These are phyloP conservation scores for Hericium alpestre DNA, from an alignment of 768 basidiomycete species.

Conservation along the genomic window DNA sequence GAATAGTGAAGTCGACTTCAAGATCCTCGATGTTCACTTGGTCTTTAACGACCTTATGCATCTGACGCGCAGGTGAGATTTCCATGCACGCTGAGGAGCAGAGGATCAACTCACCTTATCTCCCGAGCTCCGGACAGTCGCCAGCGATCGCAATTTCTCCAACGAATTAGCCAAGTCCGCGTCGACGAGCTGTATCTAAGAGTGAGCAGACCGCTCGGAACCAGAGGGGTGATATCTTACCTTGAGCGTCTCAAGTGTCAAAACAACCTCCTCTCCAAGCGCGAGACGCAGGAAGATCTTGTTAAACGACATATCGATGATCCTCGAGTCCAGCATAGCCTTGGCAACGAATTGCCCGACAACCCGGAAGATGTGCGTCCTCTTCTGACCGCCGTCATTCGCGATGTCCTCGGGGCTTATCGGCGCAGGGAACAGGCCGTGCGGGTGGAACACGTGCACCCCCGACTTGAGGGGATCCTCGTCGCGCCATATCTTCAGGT, in stretches of 20 bases:
- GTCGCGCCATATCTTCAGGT: conserved; percentile 88
- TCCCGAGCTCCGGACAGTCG: conserved; percentile 25
- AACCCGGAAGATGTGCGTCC: conserved; percentile 76
- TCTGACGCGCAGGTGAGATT: background rate
- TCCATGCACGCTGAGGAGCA: too few relatives aligned
- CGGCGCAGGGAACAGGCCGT: conserved; percentile 84
- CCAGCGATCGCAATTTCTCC: conserved; percentile 64
- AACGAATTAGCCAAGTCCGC: conserved; percentile 78
- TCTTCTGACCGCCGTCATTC: conserved; percentile 70
- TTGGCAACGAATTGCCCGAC: conserved; percentile 96
- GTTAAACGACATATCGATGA: conserved; percentile 92
- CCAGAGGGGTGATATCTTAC: conserved; percentile 27
- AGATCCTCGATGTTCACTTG: conserved; percentile 74
- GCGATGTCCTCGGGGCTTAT: conserved; percentile 56
- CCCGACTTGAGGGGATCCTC: conserved; percentile 53
- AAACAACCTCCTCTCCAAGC: conserved; percentile 76
- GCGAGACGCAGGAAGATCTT: conserved; percentile 89
- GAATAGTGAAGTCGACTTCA: conserved; percentile 90
- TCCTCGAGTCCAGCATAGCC: conserved; percentile 92
- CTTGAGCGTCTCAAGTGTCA: conserved; percentile 74
- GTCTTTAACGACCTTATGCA: conserved; percentile 35
- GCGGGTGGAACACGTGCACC: conserved; percentile 72
- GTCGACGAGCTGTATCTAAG: conserved; percentile 59
- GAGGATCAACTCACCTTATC: conserved; percentile 26
- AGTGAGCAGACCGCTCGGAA: background rate